Percentiles rank a stretch among this genome's conserved stretches.
Conservation (phyloP, 169 alveolate species). For the Eimeria falciformis region DNA sequence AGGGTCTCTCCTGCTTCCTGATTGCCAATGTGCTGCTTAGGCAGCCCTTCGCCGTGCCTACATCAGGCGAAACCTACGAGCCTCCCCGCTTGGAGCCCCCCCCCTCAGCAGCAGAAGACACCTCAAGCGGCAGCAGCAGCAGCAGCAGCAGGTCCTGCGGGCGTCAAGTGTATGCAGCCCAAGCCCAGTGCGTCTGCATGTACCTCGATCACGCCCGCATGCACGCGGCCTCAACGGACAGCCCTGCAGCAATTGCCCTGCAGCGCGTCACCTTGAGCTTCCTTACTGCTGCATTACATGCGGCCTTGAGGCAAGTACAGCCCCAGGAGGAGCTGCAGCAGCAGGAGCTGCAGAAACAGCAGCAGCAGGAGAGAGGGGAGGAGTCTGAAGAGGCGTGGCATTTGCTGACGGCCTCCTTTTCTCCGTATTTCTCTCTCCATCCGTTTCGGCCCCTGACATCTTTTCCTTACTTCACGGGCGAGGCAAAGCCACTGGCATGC, state of each 20-base stretch:
- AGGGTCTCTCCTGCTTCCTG: slow-evolving; percentile 48
- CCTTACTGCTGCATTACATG: slow-evolving; percentile 46
- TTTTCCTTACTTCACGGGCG: slow-evolving; percentile 42
- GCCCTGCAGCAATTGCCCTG: slow-evolving; percentile 42
- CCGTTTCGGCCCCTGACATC: slow-evolving; percentile 40
- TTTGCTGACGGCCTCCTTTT: slow-evolving; percentile 9
- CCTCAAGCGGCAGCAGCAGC: slow-evolving; percentile 16
- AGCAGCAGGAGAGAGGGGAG: not conserved
- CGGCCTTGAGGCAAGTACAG: not conserved
- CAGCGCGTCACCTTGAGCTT: slow-evolving; percentile 46
- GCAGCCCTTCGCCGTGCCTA: slow-evolving; percentile 22
- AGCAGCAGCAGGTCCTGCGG: slow-evolving; percentile 43
- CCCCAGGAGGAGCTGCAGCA: slow-evolving; percentile 13
- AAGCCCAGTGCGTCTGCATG: slow-evolving; percentile 42
- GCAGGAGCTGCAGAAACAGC: not conserved
- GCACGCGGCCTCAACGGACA: slow-evolving; percentile 26
- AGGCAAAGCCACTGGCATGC: not conserved
- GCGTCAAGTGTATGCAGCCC: slow-evolving; percentile 39
- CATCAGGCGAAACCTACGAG: slow-evolving; percentile 58
- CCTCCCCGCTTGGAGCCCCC: slow-evolving; percentile 9
- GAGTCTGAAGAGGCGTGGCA: not conserved
- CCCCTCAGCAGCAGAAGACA: not conserved
- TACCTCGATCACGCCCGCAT: slow-evolving; percentile 46
- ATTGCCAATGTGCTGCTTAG: slow-evolving; percentile 45
- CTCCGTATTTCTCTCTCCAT: slow-evolving; percentile 30